These are phyloP conservation scores for Rhinocladiella similis DNA, from an alignment of 2,329 filamentous ascomycete species.

Conservation along the genomic window DNA sequence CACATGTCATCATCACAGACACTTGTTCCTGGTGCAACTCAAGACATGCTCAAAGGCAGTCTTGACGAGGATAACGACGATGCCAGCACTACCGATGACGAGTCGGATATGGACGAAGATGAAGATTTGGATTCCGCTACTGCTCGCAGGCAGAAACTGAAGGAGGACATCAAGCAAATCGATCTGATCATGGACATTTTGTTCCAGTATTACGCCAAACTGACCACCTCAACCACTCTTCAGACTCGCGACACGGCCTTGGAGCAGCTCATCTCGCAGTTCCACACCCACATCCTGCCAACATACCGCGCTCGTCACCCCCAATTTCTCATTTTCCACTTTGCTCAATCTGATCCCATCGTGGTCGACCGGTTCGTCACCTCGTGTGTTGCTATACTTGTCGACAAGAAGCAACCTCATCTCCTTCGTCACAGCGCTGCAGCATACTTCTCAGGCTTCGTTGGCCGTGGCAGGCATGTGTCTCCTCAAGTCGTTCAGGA, in stretches of 20 bases:
- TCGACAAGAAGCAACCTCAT: constrained; percentile 67
- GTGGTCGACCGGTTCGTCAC: constrained; percentile 82
- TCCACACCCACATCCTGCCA: constrained; percentile 82
- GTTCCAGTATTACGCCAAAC: constrained; percentile 75
- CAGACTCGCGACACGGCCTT: constrained; percentile 71
- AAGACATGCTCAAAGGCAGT: constrained; percentile 53
- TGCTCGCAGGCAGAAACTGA: constrained; percentile 66
- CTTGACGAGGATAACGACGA: constrained; percentile 42
- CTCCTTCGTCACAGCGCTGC: constrained; percentile 80
- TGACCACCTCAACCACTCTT: constrained; percentile 38
- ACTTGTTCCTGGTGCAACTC: constrained; percentile 31
- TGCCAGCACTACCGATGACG: constrained; percentile 53
- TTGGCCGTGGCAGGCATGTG: constrained; percentile 84
- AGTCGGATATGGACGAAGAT: constrained; percentile 69
- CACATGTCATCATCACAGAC: constrained; percentile 41
- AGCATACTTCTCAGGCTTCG: constrained; percentile 91
- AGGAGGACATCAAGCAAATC: constrained; percentile 84
- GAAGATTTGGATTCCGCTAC: constrained; percentile 54
- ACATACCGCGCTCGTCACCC: constrained; percentile 90
- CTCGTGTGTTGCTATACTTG: constrained; percentile 70
- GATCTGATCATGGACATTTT: constrained; percentile 86
- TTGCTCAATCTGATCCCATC: constrained; percentile 76
- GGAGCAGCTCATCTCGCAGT: constrained; percentile 79
- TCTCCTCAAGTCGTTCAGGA: constrained; percentile 73
- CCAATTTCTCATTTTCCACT: constrained; percentile 95